Evolutionary conservation across 148 eudicot species (phyloP), one percentile per base, ranked within the genome.

Genomic region (Vaccinium darrowii): DNA sequence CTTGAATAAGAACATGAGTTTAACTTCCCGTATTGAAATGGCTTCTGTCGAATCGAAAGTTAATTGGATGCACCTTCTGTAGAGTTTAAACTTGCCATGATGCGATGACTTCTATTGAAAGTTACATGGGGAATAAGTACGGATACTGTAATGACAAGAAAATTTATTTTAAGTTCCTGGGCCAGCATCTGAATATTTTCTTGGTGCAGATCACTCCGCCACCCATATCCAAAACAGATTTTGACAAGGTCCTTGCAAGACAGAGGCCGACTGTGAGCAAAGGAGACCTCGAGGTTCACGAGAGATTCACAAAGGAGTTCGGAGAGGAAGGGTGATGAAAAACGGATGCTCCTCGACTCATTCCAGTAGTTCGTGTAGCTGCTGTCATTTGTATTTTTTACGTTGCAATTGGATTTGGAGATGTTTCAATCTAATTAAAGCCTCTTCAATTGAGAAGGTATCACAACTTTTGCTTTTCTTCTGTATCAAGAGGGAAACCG

Each of bases 261-360:
- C 99, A 97, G 88, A 94, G 91, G 86, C 99, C 98, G 79, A 97
- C 99, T 12, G 99, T 97, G 23, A 97, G 99, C 92, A 94, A 95
- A 91, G 60, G 92, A 1, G 99, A 97, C 88, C 99, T 97, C 63
- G 98, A 93, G 52, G 96, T 95, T 51, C 98, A 97, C 50, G 98
- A 95, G 89, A 91, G 94, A 88, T 97, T 97, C 88, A 97, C 98
- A 3, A 86, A 91, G 87, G 99, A 97, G 90, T 97, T 97, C 82
- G 99, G 99, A 47, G 98, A 97, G 89, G 99, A 97, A 92, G 99
- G 98, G 69, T 87, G 88, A 90, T 72, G 69, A 58, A 23, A 69
- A 79, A 82, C 56, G 52, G 56, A 21, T 8, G 33, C 82, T 33
- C 50, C 53, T 36, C 11, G 65, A 60, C 81, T 19, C 25, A 10